These are phyloP conservation scores for Rhizopus stolonifer DNA, from an alignment of 371 early-diverging fungal species.

Conservation along the genomic window DNA sequence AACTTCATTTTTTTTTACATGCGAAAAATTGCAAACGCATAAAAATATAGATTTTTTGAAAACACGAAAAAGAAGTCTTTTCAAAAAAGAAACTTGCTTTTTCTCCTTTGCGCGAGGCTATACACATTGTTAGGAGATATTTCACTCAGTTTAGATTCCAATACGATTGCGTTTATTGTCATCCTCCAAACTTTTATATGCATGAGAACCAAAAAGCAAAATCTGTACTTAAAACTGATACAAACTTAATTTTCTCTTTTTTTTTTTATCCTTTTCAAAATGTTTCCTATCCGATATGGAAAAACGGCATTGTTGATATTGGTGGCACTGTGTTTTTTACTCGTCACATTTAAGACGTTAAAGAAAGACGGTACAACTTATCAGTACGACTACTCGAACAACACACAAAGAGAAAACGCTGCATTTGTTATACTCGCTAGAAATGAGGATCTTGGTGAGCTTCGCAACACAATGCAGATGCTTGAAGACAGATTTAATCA, in stretches of 20 bases:
- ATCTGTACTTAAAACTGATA: too few relatives aligned
- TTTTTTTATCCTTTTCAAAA: neutral
- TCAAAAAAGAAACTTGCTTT: too few relatives aligned
- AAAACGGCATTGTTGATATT: neutral
- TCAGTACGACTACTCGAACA: slow-evolving; percentile 14
- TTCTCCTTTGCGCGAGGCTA: too few relatives aligned
- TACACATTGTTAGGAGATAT: too few relatives aligned
- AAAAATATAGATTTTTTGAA: too few relatives aligned
- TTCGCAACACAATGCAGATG: slow-evolving; percentile 61
- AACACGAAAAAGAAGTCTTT: too few relatives aligned
- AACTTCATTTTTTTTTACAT: too few relatives aligned
- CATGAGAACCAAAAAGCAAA: too few relatives aligned
- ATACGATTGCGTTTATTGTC: too few relatives aligned
- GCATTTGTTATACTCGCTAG: slow-evolving; percentile 61
- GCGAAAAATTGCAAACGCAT: too few relatives aligned
- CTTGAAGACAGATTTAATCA: slow-evolving; percentile 77
- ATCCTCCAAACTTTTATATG: too few relatives aligned
- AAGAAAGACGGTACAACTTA: slow-evolving; percentile 10
- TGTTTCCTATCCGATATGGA: neutral
- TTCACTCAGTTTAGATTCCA: too few relatives aligned
- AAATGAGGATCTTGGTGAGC: slow-evolving; percentile 69
- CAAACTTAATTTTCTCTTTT: neutral
- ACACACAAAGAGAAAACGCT: slow-evolving; percentile 48
- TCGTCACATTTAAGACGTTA: slow-evolving; percentile 7
- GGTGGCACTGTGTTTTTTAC: slow-evolving; percentile 5